Evolutionary conservation across 208 protist species (phyloP).

Genomic region (Leishmania braziliensis): DNA sequence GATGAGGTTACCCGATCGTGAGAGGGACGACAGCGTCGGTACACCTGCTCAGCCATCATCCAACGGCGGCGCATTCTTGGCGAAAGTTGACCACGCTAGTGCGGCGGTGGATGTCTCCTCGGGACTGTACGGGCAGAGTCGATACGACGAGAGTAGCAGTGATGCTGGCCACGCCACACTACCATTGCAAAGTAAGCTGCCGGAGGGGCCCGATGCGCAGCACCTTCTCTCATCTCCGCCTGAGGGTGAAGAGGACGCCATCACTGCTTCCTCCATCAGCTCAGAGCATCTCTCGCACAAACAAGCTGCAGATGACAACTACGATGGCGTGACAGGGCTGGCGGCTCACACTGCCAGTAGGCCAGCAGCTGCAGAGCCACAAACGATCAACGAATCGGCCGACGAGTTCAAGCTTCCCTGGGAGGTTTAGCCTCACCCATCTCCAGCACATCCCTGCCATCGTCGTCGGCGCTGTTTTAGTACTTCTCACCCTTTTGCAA

Average conservation of each 20-base stretch:
- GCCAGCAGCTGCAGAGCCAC: background rate
- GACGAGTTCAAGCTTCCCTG: conserved; percentile 13
- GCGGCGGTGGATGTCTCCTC: background rate
- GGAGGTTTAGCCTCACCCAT: background rate
- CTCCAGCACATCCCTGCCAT: background rate
- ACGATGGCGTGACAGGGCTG: background rate
- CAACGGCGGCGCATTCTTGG: background rate
- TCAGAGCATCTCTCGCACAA: background rate
- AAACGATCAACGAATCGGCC: background rate
- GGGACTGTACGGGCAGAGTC: background rate
- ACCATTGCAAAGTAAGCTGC: background rate
- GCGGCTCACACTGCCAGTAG: background rate
- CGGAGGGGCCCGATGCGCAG: background rate
- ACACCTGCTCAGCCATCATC: too few species aligned
- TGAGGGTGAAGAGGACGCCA: background rate
- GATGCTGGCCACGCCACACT: background rate
- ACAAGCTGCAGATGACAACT: background rate
- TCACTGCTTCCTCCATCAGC: background rate
- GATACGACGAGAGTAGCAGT: background rate
- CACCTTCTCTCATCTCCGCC: background rate
- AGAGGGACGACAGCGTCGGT: background rate
- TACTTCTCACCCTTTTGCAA: background rate
- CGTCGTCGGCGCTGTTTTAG: background rate
- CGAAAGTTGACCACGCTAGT: background rate
- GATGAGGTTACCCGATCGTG: too few species aligned